Conservation (phyloP, 129 eudicot genomes). For the Pulicaria dysenterica region DNA sequence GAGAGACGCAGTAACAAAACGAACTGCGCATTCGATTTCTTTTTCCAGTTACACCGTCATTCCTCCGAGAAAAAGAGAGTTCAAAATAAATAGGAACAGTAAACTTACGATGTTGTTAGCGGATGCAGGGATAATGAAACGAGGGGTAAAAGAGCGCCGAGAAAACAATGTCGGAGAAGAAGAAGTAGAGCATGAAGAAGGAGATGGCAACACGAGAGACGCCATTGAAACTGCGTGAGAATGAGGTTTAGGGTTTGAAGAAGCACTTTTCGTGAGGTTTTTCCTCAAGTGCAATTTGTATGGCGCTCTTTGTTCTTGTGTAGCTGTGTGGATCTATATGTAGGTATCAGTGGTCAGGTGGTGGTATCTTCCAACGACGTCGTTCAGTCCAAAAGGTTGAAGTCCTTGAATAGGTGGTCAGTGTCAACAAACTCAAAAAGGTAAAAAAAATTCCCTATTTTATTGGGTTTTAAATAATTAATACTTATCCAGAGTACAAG, state of each 20-base stretch:
- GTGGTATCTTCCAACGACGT: constrained; percentile 28
- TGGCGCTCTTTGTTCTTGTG: constrained; percentile 41
- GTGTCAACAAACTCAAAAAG: not conserved
- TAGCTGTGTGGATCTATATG: constrained; percentile 21
- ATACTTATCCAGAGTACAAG: too few relatives aligned
- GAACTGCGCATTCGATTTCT: not conserved
- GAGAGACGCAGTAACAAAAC: not conserved
- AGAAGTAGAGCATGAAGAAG: constrained; percentile 46
- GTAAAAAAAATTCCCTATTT: too few relatives aligned
- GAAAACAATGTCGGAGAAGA: constrained; percentile 38
- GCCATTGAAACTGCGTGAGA: constrained; percentile 42
- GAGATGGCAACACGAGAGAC: constrained; percentile 49
- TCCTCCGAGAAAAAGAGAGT: not conserved
- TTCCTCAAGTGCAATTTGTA: constrained; percentile 22
- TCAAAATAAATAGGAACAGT: too few relatives aligned
- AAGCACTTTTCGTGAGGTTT: not conserved
- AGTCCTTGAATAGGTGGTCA: not conserved
- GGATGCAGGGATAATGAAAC: constrained; percentile 15
- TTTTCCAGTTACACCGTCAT: not conserved
- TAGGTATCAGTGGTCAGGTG: constrained; percentile 30
- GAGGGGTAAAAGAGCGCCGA: constrained; percentile 37
- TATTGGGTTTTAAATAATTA: too few relatives aligned
- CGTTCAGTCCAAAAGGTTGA: constrained; percentile 16
- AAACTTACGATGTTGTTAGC: constrained; percentile 51
- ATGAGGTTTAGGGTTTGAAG: constrained; percentile 30